phyloP scores from a whole-genome alignment of 2,329 filamentous ascomycete species.

The Penicillium glabrum region DNA sequence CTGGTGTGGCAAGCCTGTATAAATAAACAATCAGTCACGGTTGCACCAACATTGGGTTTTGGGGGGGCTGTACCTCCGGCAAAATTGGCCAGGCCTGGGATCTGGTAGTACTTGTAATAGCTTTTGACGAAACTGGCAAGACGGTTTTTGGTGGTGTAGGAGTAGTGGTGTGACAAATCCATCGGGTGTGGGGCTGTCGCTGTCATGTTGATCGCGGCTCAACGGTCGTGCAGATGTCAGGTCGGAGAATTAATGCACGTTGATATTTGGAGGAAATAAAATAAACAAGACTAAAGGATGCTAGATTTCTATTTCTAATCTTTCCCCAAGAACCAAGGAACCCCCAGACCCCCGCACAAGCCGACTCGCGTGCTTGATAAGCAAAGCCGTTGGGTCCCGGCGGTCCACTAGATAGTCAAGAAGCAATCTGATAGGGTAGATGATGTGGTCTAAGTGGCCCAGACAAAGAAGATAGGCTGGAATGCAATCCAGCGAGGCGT shows the following conservation, averaged over 20 bases:
- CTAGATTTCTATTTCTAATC: constrained; percentile 5
- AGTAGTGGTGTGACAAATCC: constrained; percentile 79
- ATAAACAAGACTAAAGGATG: background rate
- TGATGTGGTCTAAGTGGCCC: background rate
- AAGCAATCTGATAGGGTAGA: background rate
- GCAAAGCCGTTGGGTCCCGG: constrained; percentile 4
- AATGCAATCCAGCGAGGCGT: background rate
- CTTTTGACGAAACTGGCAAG: constrained; percentile 68
- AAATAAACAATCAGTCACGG: background rate
- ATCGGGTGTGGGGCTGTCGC: constrained; percentile 51
- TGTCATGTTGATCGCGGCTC: constrained; percentile 17
- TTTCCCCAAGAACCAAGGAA: background rate
- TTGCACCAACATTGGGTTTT: background rate
- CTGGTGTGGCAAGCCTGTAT: constrained; percentile 72
- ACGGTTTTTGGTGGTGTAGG: constrained; percentile 65
- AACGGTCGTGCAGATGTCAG: constrained; percentile 15
- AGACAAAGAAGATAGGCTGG: background rate
- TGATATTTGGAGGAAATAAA: background rate
- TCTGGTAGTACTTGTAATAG: constrained; percentile 80
- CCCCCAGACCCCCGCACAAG: constrained; percentile 1
- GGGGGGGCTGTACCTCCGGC: constrained; percentile 52
- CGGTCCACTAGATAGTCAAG: background rate
- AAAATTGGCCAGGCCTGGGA: constrained; percentile 62
- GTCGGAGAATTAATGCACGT: background rate
- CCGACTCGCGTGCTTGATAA: constrained; percentile 15